Evolutionary conservation across 2,329 filamentous ascomycete species (phyloP), one percentile per base, ranked within the genome.

Genomic region (Myrmaecium sp.): DNA sequence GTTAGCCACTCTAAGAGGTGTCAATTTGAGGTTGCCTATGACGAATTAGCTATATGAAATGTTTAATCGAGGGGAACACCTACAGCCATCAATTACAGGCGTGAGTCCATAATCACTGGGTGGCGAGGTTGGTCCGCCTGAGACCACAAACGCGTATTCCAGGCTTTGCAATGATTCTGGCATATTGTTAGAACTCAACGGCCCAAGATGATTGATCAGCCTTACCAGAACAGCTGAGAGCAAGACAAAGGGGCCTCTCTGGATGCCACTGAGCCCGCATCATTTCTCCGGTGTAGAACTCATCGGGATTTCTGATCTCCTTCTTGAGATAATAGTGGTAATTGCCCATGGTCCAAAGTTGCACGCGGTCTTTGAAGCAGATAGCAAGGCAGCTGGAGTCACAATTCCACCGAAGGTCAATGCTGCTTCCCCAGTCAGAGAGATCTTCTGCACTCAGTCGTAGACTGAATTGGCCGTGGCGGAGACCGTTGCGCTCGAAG

Each of bases 271-370:
- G 22, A 15, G 30, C 27, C 10, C 20, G 29, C 5, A 30, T 14
- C 11, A 28, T 26, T 27, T 19, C 16, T 43, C 41, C 4, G 44
- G 43, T 24, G 8, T 8, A 9, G 15, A 47, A 44, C 3, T 28
- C 26, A 5, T 21, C 17, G 7, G 19, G 14, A 12, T 40, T 8
- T 39, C 41, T 53, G 5, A 94, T 62, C 46, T 94, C 83, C 47
- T 93, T 83, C 55, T 98, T 98, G 10, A 98, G 62, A 49, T 95
- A 95, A 69, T 89, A 98, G 47, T 95, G 81, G 40, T 98, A 98
- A 49, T 98, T 98, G 12, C 82, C 79, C 65, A 77, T 93, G 1
- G 83, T 93, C 89, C 89, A 98, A 1, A 98, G 58, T 45, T 98
- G 89, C n/a, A 89, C 57, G 30, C 70, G 66, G 36, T 83, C 69